A percentile compares a stretch with the other conserved stretches of the same genome.
These are phyloP conservation scores for Neophaeococcomyces aloes DNA, from an alignment of 2,329 filamentous ascomycete genomes.

Conservation along the genomic window DNA sequence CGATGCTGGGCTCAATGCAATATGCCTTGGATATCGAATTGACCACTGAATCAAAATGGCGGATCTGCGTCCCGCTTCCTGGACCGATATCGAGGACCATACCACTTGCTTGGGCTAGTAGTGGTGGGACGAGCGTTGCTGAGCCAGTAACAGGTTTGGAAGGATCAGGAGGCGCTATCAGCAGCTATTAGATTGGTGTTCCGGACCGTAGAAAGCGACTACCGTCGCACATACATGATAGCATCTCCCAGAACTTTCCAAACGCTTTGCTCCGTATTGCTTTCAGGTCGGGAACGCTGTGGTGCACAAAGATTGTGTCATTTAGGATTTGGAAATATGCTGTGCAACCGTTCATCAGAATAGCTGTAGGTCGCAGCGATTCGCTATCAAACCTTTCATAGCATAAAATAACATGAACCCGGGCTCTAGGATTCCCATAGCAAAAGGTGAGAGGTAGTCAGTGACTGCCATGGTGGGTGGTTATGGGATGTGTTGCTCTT, in stretches of 20 bases:
- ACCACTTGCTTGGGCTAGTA: constrained; percentile 33
- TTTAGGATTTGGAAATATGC: no score
- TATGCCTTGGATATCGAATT: constrained; percentile 39
- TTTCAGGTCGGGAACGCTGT: neutral
- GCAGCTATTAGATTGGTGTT: no score
- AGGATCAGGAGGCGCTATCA: constrained; percentile 16
- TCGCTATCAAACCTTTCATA: no score
- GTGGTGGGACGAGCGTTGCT: constrained; percentile 30
- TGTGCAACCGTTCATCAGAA: no score
- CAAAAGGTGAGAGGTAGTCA: neutral
- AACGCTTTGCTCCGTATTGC: constrained; percentile 2
- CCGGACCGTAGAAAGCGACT: no score
- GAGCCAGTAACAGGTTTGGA: constrained; percentile 23
- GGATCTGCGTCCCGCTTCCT: constrained; percentile 43
- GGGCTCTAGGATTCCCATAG: no score
- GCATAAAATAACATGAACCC: no score
- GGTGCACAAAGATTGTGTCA: neutral
- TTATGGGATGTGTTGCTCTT: neutral
- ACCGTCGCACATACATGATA: neutral
- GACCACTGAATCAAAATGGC: constrained; percentile 31
- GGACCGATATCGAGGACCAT: constrained; percentile 42
- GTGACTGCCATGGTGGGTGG: constrained; percentile 5
- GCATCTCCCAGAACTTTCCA: constrained; percentile 3
- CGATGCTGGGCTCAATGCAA: constrained; percentile 43
- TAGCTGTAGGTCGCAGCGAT: no score